Evolutionary conservation across 2,329 filamentous ascomycete genomes (phyloP), one percentile per base, ranked within the genome.

Genomic region (Diplodia sapinea): DNA sequence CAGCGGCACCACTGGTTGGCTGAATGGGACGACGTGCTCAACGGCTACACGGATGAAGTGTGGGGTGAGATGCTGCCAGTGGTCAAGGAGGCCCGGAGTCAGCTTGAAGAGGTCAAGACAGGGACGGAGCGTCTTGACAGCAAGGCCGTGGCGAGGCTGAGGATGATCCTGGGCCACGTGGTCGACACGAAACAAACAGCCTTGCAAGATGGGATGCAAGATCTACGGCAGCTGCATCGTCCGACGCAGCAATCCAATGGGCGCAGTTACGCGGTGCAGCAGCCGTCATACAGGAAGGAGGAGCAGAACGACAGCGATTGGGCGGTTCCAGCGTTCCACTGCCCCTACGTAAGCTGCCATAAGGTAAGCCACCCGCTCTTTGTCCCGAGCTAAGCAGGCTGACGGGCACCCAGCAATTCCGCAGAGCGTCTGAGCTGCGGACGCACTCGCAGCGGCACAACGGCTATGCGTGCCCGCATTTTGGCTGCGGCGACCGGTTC

Each of bases 131-230:
- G 63, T 17, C 26, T 70, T 12, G 70, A 74, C 33, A 69, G 47
- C 9, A 68, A 69, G 51, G 68, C 72, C 8, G 67, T 73, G n/a
- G 69, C 67, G 43, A 67, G 73, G 50, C 61, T 75, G 36, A 71
- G 70, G 31, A 71, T 75, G 72, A 72, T 75, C 54, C 50, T 72
- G 11, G 70, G 71, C 4, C 73, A 75, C 56, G 69, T 75, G 13
- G 68, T 65, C 4, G 65, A 70, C 36, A 67, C 49, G 11, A 2
- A 26, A 26, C 26, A 26, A 26, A 26, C 26, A 26, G 26, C 26
- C 26, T 26, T 26, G 26, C 26, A 26, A 26, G 26, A 26, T 26
- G 26, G 26, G 26, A 26, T 26, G 31, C 31, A 33, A 33, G 31
- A 33, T 33, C 31, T 33, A 9, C 31, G 31, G 6, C 31, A 33